Evolutionary conservation across 2,329 filamentous ascomycete species (phyloP).

Genomic region (Pseudogymnoascus sp.): DNA sequence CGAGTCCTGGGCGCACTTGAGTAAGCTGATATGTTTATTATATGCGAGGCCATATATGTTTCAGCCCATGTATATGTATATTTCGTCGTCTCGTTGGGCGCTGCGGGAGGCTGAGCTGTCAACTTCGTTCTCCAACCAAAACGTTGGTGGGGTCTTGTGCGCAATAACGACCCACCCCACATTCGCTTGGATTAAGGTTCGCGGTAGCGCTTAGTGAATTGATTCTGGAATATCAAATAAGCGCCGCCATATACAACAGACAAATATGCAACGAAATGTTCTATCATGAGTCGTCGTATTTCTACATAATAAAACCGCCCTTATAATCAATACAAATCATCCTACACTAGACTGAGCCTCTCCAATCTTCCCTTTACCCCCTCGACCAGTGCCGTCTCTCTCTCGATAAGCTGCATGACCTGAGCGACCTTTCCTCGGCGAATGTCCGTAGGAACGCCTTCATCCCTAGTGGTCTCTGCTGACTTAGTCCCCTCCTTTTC

Average conservation of each 20-base stretch:
- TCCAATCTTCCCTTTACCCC: constrained; percentile 56
- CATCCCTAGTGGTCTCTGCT: constrained; percentile 12
- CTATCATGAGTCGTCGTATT: not conserved
- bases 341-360: constrained; percentile 34
- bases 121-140: constrained; percentile 6
- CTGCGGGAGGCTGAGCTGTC: constrained; percentile 7
- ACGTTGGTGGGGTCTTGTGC: constrained; percentile 10
- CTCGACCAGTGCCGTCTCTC: constrained; percentile 61
- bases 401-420: constrained; percentile 54
- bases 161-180: constrained; percentile 2
- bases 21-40: not conserved
- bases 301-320: constrained; percentile 1
- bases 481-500: constrained; percentile 19
- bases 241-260: not conserved
- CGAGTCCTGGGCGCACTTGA: not conserved
- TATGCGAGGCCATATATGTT: constrained; percentile 6
- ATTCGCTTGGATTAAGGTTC: constrained; percentile 9
- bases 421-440: constrained; percentile 55
- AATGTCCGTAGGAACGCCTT: constrained; percentile 46
- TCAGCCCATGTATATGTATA: constrained; percentile 2
- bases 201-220: constrained; percentile 4
- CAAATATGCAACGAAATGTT: not conserved
- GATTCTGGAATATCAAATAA: constrained; percentile 6
- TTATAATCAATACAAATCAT: not conserved
- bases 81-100: not conserved